Base-by-base conservation (phyloP, 371 early-diverging fungal species). In the Apophysomyces elegans region DNA sequence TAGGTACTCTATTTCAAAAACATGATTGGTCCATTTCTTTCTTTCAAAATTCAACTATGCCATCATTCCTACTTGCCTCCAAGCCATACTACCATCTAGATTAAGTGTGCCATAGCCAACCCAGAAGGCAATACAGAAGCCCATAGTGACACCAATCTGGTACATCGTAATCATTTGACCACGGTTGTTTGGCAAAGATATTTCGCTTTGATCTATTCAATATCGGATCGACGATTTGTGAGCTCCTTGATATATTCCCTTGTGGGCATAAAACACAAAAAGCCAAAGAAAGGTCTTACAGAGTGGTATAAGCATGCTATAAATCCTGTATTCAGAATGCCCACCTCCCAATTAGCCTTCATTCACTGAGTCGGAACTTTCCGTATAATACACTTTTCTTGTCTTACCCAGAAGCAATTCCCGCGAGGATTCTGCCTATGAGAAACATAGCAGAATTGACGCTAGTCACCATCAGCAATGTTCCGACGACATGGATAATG, bases 151-250 rank as follows among this genome's bases (percentile, higher is more conserved):
- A 59, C 96, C 92, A 65, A 93, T 87, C 74, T 97, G 96, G 76
- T 98, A 95, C 39, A 96, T 80, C 14, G 95, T 88, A 46, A 93
- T 91, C 32, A 98, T 77, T n/a, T 92, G 81, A 37, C 98, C 99
- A 73, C 97, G 90, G 64, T 91, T 87, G 16, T 85, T 72, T 26
- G 92, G 84, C 37, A 92, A 89, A 4, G 98, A 90, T 13, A 97
- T 86, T 62, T 97, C 95, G 43, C 95, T 90, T 75, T 96, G 93
- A 81, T 95, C 81, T 81, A 26, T 26, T 26, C 32, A 1, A 26
- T 2, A 54, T 37, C 4, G 18, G 26, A 13, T 44, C 26, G 1
- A 18, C 7, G 37, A 3, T 63, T 47, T 11, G 12, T 54, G 38
- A 43, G 39, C 32, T 41, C 2, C 21, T 18, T 37, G 26, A 26